These are phyloP conservation scores for Styphnolobium japonicum DNA, from an alignment of 306 rosid genomes.

Conservation along the genomic window DNA sequence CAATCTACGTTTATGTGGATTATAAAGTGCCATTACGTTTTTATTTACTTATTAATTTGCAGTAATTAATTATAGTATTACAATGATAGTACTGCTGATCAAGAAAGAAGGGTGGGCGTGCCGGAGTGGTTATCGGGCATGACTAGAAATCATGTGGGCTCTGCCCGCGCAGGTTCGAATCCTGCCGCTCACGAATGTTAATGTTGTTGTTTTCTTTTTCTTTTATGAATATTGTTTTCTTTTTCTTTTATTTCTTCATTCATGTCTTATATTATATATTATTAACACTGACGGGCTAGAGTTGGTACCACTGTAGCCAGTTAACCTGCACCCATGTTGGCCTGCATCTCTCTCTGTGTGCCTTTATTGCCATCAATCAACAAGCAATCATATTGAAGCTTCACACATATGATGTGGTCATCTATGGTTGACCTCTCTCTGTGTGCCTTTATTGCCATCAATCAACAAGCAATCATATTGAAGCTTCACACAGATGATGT, in stretches of 20 bases:
- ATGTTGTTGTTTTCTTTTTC: too few relatives aligned
- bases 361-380: background rate
- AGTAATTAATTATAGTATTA: too few relatives aligned
- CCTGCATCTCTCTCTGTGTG: background rate
- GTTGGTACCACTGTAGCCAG: too few relatives aligned
- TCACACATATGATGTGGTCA: background rate
- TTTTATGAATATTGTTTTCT: background rate
- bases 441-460: background rate
- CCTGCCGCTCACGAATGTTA: constrained; percentile 48
- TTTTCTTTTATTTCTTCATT: background rate
- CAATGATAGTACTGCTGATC: too few relatives aligned
- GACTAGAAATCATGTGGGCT: constrained; percentile 78
- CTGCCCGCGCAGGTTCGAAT: constrained; percentile 75
- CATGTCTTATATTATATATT: too few relatives aligned
- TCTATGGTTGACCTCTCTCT: background rate
- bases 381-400: background rate
- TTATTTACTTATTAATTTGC: too few relatives aligned
- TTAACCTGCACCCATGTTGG: too few relatives aligned
- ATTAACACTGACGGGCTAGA: too few relatives aligned
- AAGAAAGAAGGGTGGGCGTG: constrained; percentile 11
- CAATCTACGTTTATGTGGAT: background rate
- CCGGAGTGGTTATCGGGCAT: constrained; percentile 66
- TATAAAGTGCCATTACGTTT: background rate
- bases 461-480: background rate
- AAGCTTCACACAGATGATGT: background rate